A percentile compares a stretch with the other conserved stretches of the same genome.
These are phyloP conservation scores for Kalanchoe fedtschenkoi DNA, from an alignment of 164 flowering plant species.

Conservation along the genomic window DNA sequence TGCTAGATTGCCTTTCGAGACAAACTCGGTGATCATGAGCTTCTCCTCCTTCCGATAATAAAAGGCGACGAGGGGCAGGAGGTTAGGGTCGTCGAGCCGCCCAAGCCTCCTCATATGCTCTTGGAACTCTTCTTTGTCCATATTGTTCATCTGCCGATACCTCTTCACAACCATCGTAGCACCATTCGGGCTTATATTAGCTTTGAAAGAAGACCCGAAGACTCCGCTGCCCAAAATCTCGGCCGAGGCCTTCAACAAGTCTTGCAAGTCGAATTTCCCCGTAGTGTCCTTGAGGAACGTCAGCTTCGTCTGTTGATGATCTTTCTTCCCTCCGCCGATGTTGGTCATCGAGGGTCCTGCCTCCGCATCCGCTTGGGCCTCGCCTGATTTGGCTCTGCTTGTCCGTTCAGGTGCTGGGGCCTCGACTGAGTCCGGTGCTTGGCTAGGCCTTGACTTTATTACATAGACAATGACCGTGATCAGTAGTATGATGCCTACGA, in stretches of 20 bases:
- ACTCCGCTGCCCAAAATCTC: constrained; percentile 67
- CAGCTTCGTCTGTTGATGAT: constrained; percentile 24
- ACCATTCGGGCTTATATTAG: constrained; percentile 36
- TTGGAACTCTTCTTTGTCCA: constrained; percentile 66
- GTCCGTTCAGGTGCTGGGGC: not conserved
- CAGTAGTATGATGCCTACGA: not conserved
- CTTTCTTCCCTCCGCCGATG: not conserved
- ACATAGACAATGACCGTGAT: not conserved
- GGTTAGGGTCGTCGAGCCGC: constrained; percentile 50
- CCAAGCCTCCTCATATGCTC: constrained; percentile 87
- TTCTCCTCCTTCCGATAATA: constrained; percentile 81
- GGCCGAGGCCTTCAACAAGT: constrained; percentile 72
- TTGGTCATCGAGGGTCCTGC: not conserved
- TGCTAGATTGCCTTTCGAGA: constrained; percentile 60
- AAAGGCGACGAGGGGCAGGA: constrained; percentile 66
- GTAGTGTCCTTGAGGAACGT: constrained; percentile 44
- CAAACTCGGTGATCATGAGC: constrained; percentile 50
- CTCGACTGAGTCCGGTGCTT: not conserved
- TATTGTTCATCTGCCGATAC: constrained; percentile 67
- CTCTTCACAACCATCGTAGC: constrained; percentile 69
- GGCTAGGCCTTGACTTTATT: not conserved
- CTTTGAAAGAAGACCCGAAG: constrained; percentile 75
- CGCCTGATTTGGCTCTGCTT: not conserved
- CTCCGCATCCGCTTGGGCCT: not conserved
- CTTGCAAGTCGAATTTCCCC: constrained; percentile 55